A percentile compares a stretch with the other conserved stretches of the same genome.
Conservation (phyloP, 2,329 filamentous ascomycete species). For the Neonectria sp. region DNA sequence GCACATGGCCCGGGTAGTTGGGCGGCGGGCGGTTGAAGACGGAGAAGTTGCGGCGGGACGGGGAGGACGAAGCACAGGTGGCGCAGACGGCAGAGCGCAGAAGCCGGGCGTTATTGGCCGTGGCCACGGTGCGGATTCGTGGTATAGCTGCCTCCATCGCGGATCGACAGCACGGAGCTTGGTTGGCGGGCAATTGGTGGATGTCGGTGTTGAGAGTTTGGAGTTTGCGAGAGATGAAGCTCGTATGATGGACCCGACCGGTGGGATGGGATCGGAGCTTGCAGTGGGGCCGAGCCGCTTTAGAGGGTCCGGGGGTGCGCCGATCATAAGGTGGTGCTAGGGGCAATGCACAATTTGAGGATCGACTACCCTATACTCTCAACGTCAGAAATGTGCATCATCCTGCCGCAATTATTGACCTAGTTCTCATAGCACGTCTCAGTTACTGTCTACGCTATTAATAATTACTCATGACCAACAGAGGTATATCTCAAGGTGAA, state of each 20-base stretch:
- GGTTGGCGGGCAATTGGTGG: not conserved
- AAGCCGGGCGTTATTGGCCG: conserved; percentile 29
- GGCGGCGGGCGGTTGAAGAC: conserved; percentile 87
- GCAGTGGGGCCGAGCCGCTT: conserved; percentile 25
- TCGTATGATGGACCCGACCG: conserved; percentile 30
- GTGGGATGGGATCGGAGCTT: conserved; percentile 31
- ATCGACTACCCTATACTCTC: not conserved
- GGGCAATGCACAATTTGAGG: not conserved
- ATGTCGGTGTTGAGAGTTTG: conserved; percentile 7
- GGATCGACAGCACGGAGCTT: conserved; percentile 6
- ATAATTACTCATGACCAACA: too few species aligned
- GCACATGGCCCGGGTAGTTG: conserved; percentile 94
- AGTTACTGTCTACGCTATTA: too few species aligned
- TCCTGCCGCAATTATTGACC: too few species aligned
- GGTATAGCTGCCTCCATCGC: conserved; percentile 47
- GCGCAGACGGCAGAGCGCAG: conserved; percentile 42
- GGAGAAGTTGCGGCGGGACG: conserved; percentile 72
- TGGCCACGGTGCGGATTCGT: conserved; percentile 38
- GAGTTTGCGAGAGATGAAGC: conserved; percentile 14
- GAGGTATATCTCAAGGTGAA: too few species aligned
- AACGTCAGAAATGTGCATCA: not conserved
- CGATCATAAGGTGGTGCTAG: not conserved
- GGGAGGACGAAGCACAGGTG: conserved; percentile 36
- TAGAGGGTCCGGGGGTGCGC: conserved; percentile 6
- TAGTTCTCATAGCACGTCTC: too few species aligned